These are phyloP conservation scores for Hibiscus tridactylites DNA, from an alignment of 345 rosid genomes.

Conservation along the genomic window DNA sequence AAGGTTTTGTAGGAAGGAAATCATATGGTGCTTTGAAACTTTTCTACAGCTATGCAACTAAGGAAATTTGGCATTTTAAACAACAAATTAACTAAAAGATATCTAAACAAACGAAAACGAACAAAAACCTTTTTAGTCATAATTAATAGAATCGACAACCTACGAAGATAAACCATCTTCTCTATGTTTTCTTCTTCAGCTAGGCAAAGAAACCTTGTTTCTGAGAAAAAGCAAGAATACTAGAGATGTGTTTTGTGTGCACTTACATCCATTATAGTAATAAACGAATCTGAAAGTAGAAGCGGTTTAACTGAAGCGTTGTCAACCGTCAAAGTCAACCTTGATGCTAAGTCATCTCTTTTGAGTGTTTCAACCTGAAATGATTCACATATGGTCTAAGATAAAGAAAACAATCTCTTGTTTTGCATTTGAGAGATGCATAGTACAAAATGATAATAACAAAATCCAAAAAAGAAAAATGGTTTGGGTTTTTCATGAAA, in stretches of 20 bases:
- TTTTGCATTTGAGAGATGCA: neutral
- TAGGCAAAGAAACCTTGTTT: neutral
- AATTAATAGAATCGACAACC: neutral
- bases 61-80: neutral
- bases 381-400: constrained; percentile 11
- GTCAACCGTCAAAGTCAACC: constrained; percentile 83
- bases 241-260: neutral
- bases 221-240: neutral
- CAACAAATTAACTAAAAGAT: neutral
- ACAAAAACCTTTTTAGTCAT: neutral
- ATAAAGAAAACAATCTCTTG: neutral
- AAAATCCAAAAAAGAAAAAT: neutral
- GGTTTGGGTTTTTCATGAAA: neutral
- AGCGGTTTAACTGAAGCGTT: constrained; percentile 76
- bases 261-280: constrained; percentile 97
- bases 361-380: constrained; percentile 86
- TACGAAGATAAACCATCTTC: neutral
- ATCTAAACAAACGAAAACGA: neutral
- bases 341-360: constrained; percentile 92
- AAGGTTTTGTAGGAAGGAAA: constrained; percentile 1
- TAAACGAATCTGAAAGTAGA: constrained; percentile 65
- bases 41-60: neutral
- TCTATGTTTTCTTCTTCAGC: neutral
- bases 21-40: neutral
- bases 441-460: neutral